Evolutionary conservation across 805 yeast species (phyloP), one percentile per base, ranked within the genome.

Genomic region (Candida loeiensis): DNA sequence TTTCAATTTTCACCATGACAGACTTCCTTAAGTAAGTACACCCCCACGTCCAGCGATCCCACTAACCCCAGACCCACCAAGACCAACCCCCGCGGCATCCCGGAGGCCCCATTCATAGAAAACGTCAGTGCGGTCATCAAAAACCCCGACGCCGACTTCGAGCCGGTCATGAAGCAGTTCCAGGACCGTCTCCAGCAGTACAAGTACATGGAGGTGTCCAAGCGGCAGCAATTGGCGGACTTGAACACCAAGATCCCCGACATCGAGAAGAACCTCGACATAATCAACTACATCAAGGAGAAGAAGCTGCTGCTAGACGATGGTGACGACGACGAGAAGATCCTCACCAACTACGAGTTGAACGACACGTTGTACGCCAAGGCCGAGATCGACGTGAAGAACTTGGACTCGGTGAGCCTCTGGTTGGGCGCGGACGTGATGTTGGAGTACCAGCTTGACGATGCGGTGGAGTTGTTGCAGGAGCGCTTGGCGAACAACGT

Each of bases 341-440:
- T 46, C 43, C 62, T 85, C 25, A 79, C 89, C n/a, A 84, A 85
- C 58, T 93, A 86, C 57, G 96, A 90, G 61, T 74, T 93, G 54
- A 91, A 93, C 61, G 98, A 93, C 56, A 91, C 99, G 0, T 72
- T 93, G 29, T 91, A 79, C 58, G 85, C 97, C 6, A 79, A 79
- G 43, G 99, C 99, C 1, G 72, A 71, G 26, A 71, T 93, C 22
- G 78, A 77, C 28, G 69, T 78, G 4, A 72, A 80, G 25, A 76
- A 74, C 20, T 57, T 74, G 37, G 61, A 75, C 18, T 59, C 66
- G 2, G 98, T 93, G 1, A 80, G 80, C 47, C 69, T 93, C 35
- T 93, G 99, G 99, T 73, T 93, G n/a, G 99, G 99, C 8, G 99
- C 99, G 0, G 95, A 89, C 51, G 90, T 91, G 6, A 91, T 93